Percentiles rank a stretch among this genome's conserved stretches.
phyloP scores from a whole-genome alignment of 495 filamentous ascomycete genomes.

The Neurospora cerealis region DNA sequence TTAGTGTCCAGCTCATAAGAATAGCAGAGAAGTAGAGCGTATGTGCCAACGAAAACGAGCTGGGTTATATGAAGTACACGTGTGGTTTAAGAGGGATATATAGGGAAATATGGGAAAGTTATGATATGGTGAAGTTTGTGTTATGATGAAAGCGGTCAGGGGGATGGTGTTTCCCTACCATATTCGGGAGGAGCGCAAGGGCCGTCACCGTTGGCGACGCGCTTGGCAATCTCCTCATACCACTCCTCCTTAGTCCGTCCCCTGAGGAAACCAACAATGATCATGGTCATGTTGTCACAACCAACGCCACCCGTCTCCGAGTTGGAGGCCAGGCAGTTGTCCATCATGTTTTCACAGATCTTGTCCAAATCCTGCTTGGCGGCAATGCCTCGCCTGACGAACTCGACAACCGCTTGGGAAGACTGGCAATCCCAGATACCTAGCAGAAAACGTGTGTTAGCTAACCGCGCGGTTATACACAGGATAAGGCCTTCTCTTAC shows the following conservation, averaged over 20 bases:
- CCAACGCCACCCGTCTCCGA: constrained; percentile 96
- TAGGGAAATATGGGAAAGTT: not conserved
- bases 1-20: constrained; percentile 12
- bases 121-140: not conserved
- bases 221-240: constrained; percentile 89
- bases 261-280: constrained; percentile 75
- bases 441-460: constrained; percentile 20
- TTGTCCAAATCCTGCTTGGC: constrained; percentile 85
- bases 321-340: constrained; percentile 94
- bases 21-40: not conserved
- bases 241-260: constrained; percentile 93
- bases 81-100: constrained; percentile 9
- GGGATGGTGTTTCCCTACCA: constrained; percentile 54
- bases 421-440: constrained; percentile 99
- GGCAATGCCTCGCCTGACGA: constrained; percentile 89
- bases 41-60: not conserved
- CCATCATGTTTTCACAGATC: constrained; percentile 99
- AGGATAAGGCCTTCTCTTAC: constrained; percentile 40
- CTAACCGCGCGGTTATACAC: not conserved
- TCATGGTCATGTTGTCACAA: constrained; percentile 99
- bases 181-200: constrained; percentile 99
- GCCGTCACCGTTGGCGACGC: constrained; percentile 94
- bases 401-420: constrained; percentile 93
- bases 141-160: not conserved
- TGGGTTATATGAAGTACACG: not conserved